Percentiles rank a stretch among this genome's conserved stretches.
Evolutionary conservation across 2,329 filamentous ascomycete genomes (phyloP).

Genomic region (Colletotrichum incanum): DNA sequence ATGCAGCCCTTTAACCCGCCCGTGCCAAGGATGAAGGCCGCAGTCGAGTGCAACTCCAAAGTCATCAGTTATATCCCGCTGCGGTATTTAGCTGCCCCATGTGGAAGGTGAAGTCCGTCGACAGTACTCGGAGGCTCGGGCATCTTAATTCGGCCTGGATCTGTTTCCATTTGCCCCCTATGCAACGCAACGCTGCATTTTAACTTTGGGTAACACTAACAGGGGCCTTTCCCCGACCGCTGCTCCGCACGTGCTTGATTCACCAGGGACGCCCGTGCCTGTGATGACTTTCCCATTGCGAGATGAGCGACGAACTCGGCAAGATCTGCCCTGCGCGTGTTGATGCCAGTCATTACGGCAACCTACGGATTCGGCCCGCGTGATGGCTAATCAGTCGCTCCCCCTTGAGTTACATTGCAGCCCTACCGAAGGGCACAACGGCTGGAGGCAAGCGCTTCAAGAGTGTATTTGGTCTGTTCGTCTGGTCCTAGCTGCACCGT

Average conservation of each 20-base stretch:
- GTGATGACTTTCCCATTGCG: conserved; percentile 26
- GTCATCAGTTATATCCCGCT: not conserved
- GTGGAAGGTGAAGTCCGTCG: not conserved
- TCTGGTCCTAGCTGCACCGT: conserved; percentile 13
- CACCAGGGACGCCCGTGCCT: conserved; percentile 21
- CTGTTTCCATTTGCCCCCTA: conserved; percentile 3
- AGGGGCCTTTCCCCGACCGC: conserved; percentile 17
- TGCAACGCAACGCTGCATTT: conserved; percentile 31
- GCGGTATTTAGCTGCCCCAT: not conserved
- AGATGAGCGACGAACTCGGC: conserved; percentile 26
- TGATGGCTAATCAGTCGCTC: conserved; percentile 17
- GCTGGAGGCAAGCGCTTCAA: not conserved
- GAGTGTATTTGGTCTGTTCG: conserved; percentile 7
- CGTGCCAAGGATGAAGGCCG: conserved; percentile 1
- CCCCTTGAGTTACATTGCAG: not conserved
- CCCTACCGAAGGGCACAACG: conserved; percentile 1
- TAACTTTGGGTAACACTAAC: conserved; percentile 20
- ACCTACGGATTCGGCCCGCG: conserved; percentile 26
- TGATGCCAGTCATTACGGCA: conserved; percentile 23
- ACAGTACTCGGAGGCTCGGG: conserved; percentile 9
- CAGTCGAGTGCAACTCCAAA: conserved; percentile 1
- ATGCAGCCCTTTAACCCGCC: conserved; percentile 6
- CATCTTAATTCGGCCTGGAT: conserved; percentile 9
- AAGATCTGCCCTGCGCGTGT: conserved; percentile 36
- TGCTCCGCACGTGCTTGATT: conserved; percentile 34